Evolutionary conservation across 202 grass and related monocot genomes (phyloP).

Genomic region (Musa balbisiana): DNA sequence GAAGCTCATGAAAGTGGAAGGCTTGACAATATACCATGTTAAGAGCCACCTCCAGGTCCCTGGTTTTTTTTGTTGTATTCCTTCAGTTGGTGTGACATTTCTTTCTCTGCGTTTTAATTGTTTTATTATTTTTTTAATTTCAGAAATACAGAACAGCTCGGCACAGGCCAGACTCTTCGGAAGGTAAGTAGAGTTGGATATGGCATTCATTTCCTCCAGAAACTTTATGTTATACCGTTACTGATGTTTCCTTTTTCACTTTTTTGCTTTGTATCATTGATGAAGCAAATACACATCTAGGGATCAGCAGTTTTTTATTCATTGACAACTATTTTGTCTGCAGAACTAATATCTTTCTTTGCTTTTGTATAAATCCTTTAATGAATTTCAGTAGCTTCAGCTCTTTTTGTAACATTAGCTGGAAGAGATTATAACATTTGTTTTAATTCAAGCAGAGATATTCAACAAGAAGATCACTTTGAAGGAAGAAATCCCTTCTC

Average conservation of each 20-base stretch:
- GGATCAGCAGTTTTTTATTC: too few relatives aligned
- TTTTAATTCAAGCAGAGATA: slow-evolving; percentile 23
- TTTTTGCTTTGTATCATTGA: too few relatives aligned
- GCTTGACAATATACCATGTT: slow-evolving; percentile 92
- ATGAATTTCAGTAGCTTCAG: too few relatives aligned
- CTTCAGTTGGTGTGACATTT: neutral
- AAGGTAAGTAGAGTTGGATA: slow-evolving; percentile 48
- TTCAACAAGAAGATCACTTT: slow-evolving; percentile 36
- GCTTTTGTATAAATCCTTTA: neutral
- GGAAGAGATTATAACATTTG: too few relatives aligned
- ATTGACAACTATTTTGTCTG: too few relatives aligned
- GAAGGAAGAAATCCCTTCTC: slow-evolving; percentile 54
- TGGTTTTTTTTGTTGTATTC: neutral
- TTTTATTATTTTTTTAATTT: slow-evolving; percentile 30
- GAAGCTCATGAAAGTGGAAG: slow-evolving; percentile 91
- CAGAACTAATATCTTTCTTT: too few relatives aligned
- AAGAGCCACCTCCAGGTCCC: slow-evolving; percentile 92
- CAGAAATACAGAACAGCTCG: slow-evolving; percentile 92
- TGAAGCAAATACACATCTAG: too few relatives aligned
- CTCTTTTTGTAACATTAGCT: neutral
- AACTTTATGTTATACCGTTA: too few relatives aligned
- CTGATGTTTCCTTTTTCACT: too few relatives aligned
- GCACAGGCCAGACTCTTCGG: slow-evolving; percentile 55
- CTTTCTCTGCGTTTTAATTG: slow-evolving; percentile 8
- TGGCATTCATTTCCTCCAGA: neutral